Evolutionary conservation across 2,329 filamentous ascomycete species (phyloP), one percentile per base, ranked within the genome.

Genomic region (Gyromitra esculenta): DNA sequence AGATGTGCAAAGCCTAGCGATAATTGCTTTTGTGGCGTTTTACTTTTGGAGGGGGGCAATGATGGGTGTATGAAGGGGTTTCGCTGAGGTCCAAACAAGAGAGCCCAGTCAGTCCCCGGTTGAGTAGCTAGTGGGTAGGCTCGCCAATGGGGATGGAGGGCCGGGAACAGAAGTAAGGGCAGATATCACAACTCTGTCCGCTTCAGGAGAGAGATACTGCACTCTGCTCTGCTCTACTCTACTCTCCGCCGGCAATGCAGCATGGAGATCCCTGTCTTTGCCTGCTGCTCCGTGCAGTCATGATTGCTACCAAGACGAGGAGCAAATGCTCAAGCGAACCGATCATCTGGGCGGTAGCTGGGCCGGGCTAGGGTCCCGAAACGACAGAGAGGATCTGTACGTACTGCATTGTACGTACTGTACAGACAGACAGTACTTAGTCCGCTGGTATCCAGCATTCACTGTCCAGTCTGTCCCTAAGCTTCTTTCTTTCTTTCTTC

Each of bases 281-380:
- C 18, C 18, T 21, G 31, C 57, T n/a, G 57, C 57, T 71, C 57
- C 65, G 45, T 73, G 54, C 57, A 35, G 54, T 45, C 37, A 35
- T 67, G 70, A 71, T 67, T 66, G 71, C 63, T 74, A 62, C 71
- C 64, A 74, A 64, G 71, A 68, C 64, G 64, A 43, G 64, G 52
- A 68, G 35, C 35, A 71, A 71, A 63, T 43, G 57, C 59, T 59
- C 65, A 57, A 70, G 59, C 59, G 60, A 72, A 65, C 59, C 50
- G 48, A 69, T 69, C 65, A 31, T 31, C 25, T 31, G 25, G 25
- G 18, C 18, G 18, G 18, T 21, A 21, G 18, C 18, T 21, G 18
- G 18, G 18, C 18, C 1, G 1, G 18, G 25, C 25, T 69, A 45
- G 65, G 35, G 56, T 31, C 37, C 41, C 18, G 57, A 59, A 70